Conservation (phyloP, 805 yeast species). For the Yamadazyma insecticola region DNA sequence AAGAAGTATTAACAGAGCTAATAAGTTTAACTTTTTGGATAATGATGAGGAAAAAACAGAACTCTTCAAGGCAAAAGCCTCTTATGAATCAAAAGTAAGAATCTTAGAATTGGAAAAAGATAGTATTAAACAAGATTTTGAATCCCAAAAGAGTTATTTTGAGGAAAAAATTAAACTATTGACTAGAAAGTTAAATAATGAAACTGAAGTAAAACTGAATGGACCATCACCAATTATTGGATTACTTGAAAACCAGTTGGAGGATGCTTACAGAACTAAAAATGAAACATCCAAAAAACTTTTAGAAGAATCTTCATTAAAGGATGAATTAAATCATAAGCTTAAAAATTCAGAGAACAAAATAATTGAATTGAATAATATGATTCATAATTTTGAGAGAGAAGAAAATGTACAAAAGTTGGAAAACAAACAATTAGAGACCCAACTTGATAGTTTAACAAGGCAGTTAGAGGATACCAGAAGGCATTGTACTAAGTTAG, state of each 20-base stretch:
- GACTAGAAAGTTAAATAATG: background rate
- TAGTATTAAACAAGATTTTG: constrained; percentile 19
- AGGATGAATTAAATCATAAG: constrained; percentile 15
- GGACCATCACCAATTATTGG: constrained; percentile 11
- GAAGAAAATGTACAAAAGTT: constrained; percentile 20
- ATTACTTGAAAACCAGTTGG: constrained; percentile 29
- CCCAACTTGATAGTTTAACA: constrained; percentile 19
- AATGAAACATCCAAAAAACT: constrained; percentile 20
- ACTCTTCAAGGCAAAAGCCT: constrained; percentile 28
- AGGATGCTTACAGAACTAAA: constrained; percentile 23
- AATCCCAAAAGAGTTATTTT: constrained; percentile 29
- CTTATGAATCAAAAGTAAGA: constrained; percentile 35
- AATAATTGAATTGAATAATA: constrained; percentile 21
- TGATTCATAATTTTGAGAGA: constrained; percentile 23
- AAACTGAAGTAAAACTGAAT: background rate
- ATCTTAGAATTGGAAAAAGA: constrained; percentile 32
- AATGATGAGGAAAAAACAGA: constrained; percentile 34
- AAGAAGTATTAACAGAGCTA: constrained; percentile 22
- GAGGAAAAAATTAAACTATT: constrained; percentile 18
- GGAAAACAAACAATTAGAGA: constrained; percentile 28
- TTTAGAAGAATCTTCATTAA: background rate
- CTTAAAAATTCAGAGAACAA: constrained; percentile 18
- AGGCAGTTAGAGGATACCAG: constrained; percentile 27
- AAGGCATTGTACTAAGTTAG: constrained; percentile 26
- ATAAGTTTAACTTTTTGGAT: constrained; percentile 15